Conservation (phyloP, 2,329 filamentous ascomycete genomes). For the Fusarium verrucosum region DNA sequence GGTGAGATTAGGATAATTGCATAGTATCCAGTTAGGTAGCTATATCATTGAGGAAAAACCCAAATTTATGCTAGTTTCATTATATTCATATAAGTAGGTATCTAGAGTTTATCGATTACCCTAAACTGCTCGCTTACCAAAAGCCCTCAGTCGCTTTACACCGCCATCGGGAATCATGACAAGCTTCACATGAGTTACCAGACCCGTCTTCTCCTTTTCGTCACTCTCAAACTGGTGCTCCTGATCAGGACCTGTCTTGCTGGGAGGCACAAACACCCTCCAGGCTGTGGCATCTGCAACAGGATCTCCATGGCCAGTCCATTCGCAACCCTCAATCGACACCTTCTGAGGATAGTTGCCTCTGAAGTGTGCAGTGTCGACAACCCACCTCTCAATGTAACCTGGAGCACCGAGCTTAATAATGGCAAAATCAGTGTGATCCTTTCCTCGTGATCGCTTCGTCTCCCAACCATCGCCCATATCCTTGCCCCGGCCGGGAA, state of each 20-base stretch:
- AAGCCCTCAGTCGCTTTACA: conserved; percentile 79
- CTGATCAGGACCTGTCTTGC: conserved; percentile 75
- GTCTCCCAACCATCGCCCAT: conserved; percentile 94
- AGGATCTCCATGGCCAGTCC: conserved; percentile 64
- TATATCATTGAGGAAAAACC: neutral
- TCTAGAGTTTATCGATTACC: conserved; percentile 5
- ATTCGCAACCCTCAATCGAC: conserved; percentile 69
- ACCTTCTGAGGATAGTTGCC: conserved; percentile 86
- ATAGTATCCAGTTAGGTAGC: neutral
- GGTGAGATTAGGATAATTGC: neutral
- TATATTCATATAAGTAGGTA: conserved; percentile 1
- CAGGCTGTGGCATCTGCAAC: conserved; percentile 67
- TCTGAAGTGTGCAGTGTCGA: conserved; percentile 85
- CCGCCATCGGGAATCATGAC: conserved; percentile 94
- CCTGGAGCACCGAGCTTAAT: conserved; percentile 75
- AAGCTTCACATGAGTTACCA: conserved; percentile 86
- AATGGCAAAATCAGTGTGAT: conserved; percentile 83
- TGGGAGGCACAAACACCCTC: conserved; percentile 71
- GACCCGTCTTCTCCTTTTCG: conserved; percentile 65
- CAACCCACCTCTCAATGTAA: conserved; percentile 71
- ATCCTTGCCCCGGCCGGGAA: conserved; percentile 80
- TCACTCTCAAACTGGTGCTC: conserved; percentile 73
- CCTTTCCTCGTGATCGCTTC: conserved; percentile 74
- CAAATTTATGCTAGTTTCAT: conserved; percentile 5
- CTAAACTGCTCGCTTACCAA: conserved; percentile 48